Base-by-base conservation (phyloP, 2,329 filamentous ascomycete genomes). In the Fusarium sp. region DNA sequence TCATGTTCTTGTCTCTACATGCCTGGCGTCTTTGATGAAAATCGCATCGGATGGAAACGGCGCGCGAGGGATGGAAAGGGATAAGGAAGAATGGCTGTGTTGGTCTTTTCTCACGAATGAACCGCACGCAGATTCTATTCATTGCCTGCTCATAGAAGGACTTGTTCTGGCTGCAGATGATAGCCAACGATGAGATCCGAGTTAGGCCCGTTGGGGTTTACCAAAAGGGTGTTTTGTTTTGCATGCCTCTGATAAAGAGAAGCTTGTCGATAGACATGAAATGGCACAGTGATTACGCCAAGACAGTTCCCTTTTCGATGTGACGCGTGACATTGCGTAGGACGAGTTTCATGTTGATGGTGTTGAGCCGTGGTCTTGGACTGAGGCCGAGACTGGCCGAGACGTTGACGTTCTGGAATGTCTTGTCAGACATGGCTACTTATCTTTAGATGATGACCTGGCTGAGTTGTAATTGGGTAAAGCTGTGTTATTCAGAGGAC, bases 11-110 rank as follows among this genome's bases (percentile, higher is more conserved):
- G 61, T 71, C 70, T 71, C 67, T 71, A 68, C 66, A 70, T 76
- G 70, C 68, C 64, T 71, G 72, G 73, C 73, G 77, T 79, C 73
- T 76, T 64, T 70, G 62, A 72, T 72, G 69, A 77, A 78, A 71
- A 71, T 70, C 66, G 66, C 66, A 72, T 72, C 64, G 68, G 64
- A 76, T 75, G 70, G 69, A 72, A 56, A 71, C 68, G 75, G 74
- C 75, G 75, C 66, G 75, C 68, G 70, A 57, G 72, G 77, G 62
- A 71, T 63, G 66, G 43, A 50, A 63, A 62, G 57, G 68, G 47
- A 58, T 64, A 70, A 43, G 50, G 58, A 63, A 71, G 66, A 72
- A 64, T 52, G 52, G 40, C 38, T 60, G 32, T 60, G 32, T 65
- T 72, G 74, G 66, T 70, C 63, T 61, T 71, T 69, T 63, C 62